These are phyloP conservation scores for Nakazawaea siamensis DNA, from an alignment of 805 yeast genomes.

Conservation along the genomic window DNA sequence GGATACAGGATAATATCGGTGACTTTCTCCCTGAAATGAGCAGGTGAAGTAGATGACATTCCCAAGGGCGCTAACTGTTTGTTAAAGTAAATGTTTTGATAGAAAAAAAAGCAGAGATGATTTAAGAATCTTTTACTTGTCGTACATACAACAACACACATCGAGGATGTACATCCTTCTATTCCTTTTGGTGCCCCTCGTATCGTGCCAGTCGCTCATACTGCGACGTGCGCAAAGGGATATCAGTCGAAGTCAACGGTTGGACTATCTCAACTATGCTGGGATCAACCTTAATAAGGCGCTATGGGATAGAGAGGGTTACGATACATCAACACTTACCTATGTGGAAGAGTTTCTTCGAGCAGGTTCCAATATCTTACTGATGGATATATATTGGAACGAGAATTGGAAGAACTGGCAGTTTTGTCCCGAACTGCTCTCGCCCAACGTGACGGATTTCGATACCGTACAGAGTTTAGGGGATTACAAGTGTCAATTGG, in stretches of 20 bases:
- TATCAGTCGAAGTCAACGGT: conserved; percentile 27
- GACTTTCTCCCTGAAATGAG: too few relatives aligned
- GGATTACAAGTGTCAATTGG: conserved; percentile 17
- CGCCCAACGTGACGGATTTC: conserved; percentile 16
- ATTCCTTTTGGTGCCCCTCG: too few relatives aligned
- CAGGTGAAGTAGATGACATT: too few relatives aligned
- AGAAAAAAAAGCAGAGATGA: too few relatives aligned
- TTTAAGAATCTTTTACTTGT: too few relatives aligned
- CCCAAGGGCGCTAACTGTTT: too few relatives aligned
- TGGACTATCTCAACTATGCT: conserved; percentile 28
- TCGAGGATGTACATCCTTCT: too few relatives aligned
- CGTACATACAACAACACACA: too few relatives aligned
- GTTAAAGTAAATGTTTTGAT: too few relatives aligned
- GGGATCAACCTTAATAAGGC: conserved; percentile 30
- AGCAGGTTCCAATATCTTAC: conserved; percentile 37
- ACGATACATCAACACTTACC: conserved; percentile 21
- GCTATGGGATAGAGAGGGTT: conserved; percentile 24
- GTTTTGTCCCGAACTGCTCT: conserved; percentile 43
- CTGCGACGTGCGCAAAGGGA: conserved; percentile 37
- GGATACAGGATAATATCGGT: conserved; percentile 4
- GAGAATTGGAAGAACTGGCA: conserved; percentile 41
- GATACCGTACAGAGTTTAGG: conserved; percentile 5
- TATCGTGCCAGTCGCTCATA: too few relatives aligned
- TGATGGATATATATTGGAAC: conserved; percentile 50
- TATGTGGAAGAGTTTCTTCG: conserved; percentile 25